These are phyloP conservation scores for Claviceps arundinis DNA, from an alignment of 2,329 filamentous ascomycete species.

Conservation along the genomic window DNA sequence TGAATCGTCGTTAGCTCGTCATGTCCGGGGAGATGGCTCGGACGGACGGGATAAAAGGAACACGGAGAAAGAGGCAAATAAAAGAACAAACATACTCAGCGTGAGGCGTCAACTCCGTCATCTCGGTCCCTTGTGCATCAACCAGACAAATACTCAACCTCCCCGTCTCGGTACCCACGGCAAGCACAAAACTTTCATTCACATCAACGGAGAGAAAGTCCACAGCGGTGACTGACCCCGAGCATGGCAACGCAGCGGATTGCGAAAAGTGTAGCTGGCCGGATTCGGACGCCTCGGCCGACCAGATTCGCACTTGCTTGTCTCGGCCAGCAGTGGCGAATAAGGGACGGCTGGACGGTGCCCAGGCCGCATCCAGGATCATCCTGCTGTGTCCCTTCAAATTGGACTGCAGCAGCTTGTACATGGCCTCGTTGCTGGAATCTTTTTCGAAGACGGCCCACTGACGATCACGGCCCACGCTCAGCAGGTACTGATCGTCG, in stretches of 20 bases:
- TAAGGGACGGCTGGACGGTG: constrained; percentile 37
- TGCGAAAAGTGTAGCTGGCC: constrained; percentile 33
- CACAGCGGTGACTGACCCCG: constrained; percentile 55
- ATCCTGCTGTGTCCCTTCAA: constrained; percentile 82
- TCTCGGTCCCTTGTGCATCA: constrained; percentile 25
- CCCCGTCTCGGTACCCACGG: constrained; percentile 45
- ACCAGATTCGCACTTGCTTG: constrained; percentile 69
- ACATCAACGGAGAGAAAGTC: constrained; percentile 41
- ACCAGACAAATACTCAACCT: constrained; percentile 30
- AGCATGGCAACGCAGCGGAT: constrained; percentile 38
- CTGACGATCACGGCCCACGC: constrained; percentile 81
- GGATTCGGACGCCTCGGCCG: constrained; percentile 16
- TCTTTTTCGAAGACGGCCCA: constrained; percentile 68
- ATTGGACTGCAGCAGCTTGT: constrained; percentile 49
- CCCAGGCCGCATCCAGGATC: constrained; percentile 84
- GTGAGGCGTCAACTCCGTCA: constrained; percentile 20
- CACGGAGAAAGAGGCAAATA: neutral
- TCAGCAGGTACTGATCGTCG: constrained; percentile 64
- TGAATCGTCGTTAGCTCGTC: constrained; percentile 6
- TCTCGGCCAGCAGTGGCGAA: constrained; percentile 90
- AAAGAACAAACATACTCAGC: constrained; percentile 22
- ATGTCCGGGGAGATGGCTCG: neutral
- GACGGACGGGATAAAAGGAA: neutral
- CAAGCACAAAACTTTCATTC: constrained; percentile 28
- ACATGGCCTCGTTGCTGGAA: constrained; percentile 26